Percentiles rank a stretch among this genome's conserved stretches.
These are phyloP conservation scores for Miamiensis avidus DNA, from an alignment of 169 alveolate species.

Conservation along the genomic window DNA sequence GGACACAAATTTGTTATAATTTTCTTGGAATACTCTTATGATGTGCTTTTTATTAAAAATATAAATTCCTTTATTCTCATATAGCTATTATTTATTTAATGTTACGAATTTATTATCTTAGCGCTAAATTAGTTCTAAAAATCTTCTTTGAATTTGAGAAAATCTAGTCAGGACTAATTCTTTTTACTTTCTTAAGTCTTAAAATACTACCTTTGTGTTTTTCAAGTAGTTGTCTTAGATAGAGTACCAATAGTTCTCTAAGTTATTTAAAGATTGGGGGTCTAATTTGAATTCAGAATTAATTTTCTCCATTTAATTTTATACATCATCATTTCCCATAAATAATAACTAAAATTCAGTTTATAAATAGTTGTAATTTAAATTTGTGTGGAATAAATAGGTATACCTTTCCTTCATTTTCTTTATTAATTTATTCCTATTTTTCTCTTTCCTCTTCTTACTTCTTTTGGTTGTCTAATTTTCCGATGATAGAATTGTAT, in stretches of 20 bases:
- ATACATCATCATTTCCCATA: slow-evolving; percentile 30
- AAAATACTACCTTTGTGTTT: slow-evolving; percentile 60
- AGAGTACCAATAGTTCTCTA: slow-evolving; percentile 62
- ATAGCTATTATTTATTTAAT: not conserved
- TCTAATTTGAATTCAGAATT: slow-evolving; percentile 35
- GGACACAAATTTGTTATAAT: slow-evolving; percentile 67
- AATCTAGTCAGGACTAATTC: slow-evolving; percentile 53
- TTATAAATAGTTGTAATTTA: too few species aligned
- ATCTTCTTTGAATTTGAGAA: slow-evolving; percentile 52
- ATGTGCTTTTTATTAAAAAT: slow-evolving; percentile 31
- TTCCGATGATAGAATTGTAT: slow-evolving; percentile 9
- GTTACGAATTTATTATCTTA: slow-evolving; percentile 57
- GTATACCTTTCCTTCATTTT: slow-evolving; percentile 48
- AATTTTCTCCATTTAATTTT: slow-evolving; percentile 15
- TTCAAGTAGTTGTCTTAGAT: slow-evolving; percentile 55
- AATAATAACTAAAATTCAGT: not conserved
- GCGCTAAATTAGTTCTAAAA: slow-evolving; percentile 63
- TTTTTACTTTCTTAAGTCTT: slow-evolving; percentile 58
- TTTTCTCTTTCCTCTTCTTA: slow-evolving; percentile 24
- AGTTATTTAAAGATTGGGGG: slow-evolving; percentile 45
- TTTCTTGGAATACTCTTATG: slow-evolving; percentile 66
- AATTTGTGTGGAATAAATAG: not conserved
- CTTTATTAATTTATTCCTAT: slow-evolving; percentile 21
- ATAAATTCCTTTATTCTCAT: too few species aligned
- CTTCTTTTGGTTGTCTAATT: slow-evolving; percentile 1